Conservation (phyloP, 1,139 yeast species). For the Lodderomyces jiufengensis region DNA sequence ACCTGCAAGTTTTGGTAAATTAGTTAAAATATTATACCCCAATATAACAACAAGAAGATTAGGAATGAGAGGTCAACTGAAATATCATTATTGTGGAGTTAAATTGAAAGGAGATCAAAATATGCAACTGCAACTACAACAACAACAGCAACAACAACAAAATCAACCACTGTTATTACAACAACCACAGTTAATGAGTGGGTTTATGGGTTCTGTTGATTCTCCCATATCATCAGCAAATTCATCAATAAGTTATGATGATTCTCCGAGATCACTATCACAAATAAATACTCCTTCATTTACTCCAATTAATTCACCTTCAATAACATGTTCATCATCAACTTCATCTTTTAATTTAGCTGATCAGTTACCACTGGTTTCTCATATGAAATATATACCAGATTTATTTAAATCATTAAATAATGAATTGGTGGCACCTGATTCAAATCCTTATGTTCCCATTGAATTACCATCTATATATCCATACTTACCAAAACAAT, state of each 20-base stretch:
- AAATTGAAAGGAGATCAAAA: conserved; percentile 53
- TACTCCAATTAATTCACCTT: conserved; percentile 17
- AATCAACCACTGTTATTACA: conserved; percentile 2
- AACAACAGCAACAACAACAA: conserved; percentile 10
- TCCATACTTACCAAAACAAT: conserved; percentile 45
- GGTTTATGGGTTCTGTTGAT: conserved; percentile 13
- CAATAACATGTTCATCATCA: conserved; percentile 8
- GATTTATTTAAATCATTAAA: conserved; percentile 32
- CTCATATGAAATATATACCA: conserved; percentile 34
- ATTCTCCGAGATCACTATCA: conserved; percentile 16
- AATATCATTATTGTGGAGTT: conserved; percentile 89
- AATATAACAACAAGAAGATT: conserved; percentile 74
- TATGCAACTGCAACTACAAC: conserved; percentile 15
- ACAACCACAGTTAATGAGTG: conserved; percentile 5
- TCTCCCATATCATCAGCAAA: conserved; percentile 24
- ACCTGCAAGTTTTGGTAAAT: conserved; percentile 85
- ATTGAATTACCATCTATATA: conserved; percentile 52
- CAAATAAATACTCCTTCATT: conserved; percentile 28
- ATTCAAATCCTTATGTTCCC: conserved; percentile 24
- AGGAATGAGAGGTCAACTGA: conserved; percentile 86
- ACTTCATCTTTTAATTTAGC: conserved; percentile 2
- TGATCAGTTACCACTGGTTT: conserved; percentile 17
- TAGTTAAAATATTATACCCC: conserved; percentile 73
- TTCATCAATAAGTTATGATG: conserved; percentile 17
- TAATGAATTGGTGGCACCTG: conserved; percentile 17